Evolutionary conservation across 768 basidiomycete species (phyloP).

Genomic region (Lactifluus subvellereus): DNA sequence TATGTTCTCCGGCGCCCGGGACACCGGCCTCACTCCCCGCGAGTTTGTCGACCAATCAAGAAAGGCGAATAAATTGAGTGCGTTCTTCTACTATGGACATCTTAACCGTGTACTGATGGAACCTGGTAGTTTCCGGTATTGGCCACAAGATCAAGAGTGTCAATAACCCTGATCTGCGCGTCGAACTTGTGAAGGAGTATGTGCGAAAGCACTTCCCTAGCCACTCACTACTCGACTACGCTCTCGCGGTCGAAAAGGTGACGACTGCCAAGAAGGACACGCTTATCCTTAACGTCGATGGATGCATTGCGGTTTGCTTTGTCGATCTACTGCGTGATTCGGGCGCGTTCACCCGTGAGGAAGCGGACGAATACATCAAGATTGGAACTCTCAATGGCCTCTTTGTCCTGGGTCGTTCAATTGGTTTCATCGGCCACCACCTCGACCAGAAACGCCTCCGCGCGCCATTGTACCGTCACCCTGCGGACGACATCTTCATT

Average conservation of each 20-base stretch:
- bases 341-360: constrained; percentile 92
- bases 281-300: constrained; percentile 94
- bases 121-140: constrained; percentile 77
- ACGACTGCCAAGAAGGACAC: constrained; percentile 98
- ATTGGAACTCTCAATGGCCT: constrained; percentile 94
- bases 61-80: constrained; percentile 91
- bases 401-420: constrained; percentile 95
- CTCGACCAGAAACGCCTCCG: constrained; percentile 95
- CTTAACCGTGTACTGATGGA: constrained; percentile 7
- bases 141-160: constrained; percentile 99
- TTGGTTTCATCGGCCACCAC: constrained; percentile 96
- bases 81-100: constrained; percentile 30
- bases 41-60: constrained; percentile 95
- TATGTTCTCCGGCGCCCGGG: constrained; percentile 91
- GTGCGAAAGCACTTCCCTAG: constrained; percentile 94
- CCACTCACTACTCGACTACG: constrained; percentile 89
- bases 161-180: constrained; percentile 91
- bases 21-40: constrained; percentile 90
- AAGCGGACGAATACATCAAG: constrained; percentile 97
- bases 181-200: constrained; percentile 93
- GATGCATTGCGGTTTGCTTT: constrained; percentile 93
- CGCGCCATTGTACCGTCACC: constrained; percentile 90
- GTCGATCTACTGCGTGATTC: constrained; percentile 88
- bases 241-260: constrained; percentile 94
- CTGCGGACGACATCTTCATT: constrained; percentile 94